These are phyloP conservation scores for Lepidium aucheri DNA, from an alignment of 345 rosid species.

Conservation along the genomic window DNA sequence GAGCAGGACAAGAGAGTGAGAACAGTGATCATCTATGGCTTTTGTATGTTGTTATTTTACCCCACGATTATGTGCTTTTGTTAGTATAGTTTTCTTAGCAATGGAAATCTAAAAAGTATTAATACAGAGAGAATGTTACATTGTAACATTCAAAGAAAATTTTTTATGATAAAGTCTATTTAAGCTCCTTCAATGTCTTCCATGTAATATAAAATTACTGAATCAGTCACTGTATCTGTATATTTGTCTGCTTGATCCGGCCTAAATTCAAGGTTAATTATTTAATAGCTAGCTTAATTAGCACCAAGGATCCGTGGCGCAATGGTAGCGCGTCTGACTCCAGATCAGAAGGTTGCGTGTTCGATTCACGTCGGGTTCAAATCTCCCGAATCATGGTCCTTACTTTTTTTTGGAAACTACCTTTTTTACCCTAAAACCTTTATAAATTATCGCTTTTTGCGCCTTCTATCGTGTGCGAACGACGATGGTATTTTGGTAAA, in stretches of 20 bases:
- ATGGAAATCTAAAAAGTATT: not conserved
- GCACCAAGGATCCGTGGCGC: slow-evolving; percentile 78
- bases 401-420: too few species aligned
- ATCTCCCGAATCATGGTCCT: slow-evolving; percentile 9
- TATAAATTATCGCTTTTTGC: too few species aligned
- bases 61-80: not conserved
- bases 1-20: not conserved
- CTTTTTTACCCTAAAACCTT: too few species aligned
- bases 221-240: not conserved
- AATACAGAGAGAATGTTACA: not conserved
- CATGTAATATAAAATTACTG: not conserved
- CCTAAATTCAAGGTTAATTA: accelerated
- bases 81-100: not conserved
- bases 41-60: not conserved
- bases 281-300: accelerated
- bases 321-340: slow-evolving; percentile 99
- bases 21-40: not conserved
- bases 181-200: not conserved
- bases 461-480: too few species aligned
- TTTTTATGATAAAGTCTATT: not conserved
- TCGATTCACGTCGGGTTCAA: slow-evolving; percentile 97
- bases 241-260: too few species aligned
- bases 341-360: slow-evolving; percentile 99
- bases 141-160: not conserved
- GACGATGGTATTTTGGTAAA: not conserved